Evolutionary conservation across 257 asterid genomes (phyloP).

Genomic region (Sherardia arvensis): DNA sequence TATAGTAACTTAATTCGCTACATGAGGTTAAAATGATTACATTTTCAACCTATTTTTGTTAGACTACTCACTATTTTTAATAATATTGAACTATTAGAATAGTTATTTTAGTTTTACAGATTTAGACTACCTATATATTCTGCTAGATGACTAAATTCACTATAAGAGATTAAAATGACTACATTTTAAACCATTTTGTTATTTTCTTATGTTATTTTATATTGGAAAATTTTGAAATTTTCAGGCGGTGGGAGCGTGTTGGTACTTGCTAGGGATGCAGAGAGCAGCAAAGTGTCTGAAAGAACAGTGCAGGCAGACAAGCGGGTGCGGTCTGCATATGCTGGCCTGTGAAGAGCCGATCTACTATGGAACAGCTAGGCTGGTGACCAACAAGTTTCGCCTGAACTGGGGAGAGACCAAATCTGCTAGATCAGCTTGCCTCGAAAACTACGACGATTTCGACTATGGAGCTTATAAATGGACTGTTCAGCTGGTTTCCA

Average conservation of each 20-base stretch:
- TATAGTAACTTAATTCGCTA: too few relatives aligned
- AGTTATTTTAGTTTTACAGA: too few relatives aligned
- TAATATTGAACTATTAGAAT: too few relatives aligned
- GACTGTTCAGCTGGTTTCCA: constrained; percentile 84
- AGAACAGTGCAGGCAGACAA: constrained; percentile 17
- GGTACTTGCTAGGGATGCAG: constrained; percentile 42
- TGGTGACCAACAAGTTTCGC: constrained; percentile 35
- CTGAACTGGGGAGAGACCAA: constrained; percentile 56
- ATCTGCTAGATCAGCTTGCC: constrained; percentile 46
- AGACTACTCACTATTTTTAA: too few relatives aligned
- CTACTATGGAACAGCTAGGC: constrained; percentile 36
- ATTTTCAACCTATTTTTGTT: too few relatives aligned
- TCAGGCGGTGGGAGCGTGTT: constrained; percentile 49
- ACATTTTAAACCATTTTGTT: too few relatives aligned
- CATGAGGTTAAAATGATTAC: neutral
- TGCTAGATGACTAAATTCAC: too few relatives aligned
- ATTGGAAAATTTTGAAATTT: neutral
- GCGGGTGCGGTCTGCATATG: constrained; percentile 15
- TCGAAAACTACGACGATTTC: constrained; percentile 44
- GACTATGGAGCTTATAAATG: constrained; percentile 86
- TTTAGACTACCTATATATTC: too few relatives aligned
- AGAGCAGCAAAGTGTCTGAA: constrained; percentile 34
- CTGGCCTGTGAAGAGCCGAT: constrained; percentile 30
- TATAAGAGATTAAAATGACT: neutral
- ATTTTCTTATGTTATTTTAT: neutral